These are phyloP conservation scores for Dendrothele bispora DNA, from an alignment of 768 basidiomycete species.

Conservation along the genomic window DNA sequence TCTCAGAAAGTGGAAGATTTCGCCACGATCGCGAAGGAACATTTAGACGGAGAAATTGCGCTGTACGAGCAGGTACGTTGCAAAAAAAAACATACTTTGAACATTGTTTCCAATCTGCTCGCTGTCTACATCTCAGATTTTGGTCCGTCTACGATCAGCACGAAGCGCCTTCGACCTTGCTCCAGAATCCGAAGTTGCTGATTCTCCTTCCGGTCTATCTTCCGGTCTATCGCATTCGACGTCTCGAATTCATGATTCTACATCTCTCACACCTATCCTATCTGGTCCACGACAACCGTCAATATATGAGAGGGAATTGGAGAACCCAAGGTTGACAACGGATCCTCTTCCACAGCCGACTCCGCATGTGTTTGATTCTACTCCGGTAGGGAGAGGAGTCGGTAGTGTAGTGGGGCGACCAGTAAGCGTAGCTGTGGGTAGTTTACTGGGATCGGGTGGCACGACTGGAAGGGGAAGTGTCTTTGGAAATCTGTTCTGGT, in stretches of 20 bases:
- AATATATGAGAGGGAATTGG: conserved; percentile 74
- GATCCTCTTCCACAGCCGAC: conserved; percentile 69
- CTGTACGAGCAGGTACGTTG: conserved; percentile 65
- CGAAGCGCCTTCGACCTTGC: conserved; percentile 45
- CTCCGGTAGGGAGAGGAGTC: too few relatives aligned
- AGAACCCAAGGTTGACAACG: conserved; percentile 46
- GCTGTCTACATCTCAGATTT: conserved; percentile 38
- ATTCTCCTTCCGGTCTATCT: too few relatives aligned
- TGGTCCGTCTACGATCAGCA: conserved; percentile 58
- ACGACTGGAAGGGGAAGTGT: conserved; percentile 38
- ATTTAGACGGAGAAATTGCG: conserved; percentile 77
- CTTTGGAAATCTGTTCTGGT: conserved; percentile 48
- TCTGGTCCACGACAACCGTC: conserved; percentile 59
- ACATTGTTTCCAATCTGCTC: too few relatives aligned
- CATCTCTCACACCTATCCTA: not conserved
- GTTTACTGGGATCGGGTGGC: conserved; percentile 49
- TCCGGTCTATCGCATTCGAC: too few relatives aligned
- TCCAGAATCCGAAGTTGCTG: too few relatives aligned
- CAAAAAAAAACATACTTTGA: too few relatives aligned
- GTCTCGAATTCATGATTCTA: not conserved
- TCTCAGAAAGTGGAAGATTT: conserved; percentile 75
- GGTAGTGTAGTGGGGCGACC: too few relatives aligned
- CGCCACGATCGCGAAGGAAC: conserved; percentile 52
- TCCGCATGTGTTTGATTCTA: conserved; percentile 75
- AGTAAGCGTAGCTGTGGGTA: conserved; percentile 54